Evolutionary conservation across 106 monocot genomes (phyloP), one percentile per base, ranked within the genome.

Genomic region (Narthecium ossifragum): DNA sequence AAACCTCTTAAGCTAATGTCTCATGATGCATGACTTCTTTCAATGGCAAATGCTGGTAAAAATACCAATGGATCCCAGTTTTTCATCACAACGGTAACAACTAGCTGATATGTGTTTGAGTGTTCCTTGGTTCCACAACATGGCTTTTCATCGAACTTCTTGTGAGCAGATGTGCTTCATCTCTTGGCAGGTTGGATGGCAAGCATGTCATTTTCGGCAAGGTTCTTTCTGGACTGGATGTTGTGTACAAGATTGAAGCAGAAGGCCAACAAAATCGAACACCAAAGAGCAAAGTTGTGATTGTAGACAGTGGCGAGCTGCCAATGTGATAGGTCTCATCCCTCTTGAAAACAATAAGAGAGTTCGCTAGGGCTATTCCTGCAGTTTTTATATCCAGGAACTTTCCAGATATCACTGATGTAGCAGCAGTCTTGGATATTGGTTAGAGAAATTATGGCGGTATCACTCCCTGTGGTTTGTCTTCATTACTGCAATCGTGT

Each of bases 201-300:
- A 86, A 72, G 14, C 94, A 94, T 57, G 94, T 94, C 23, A 90
- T 94, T 21, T 94, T 94, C 23, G 94, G 89, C 25, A 90, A 94
- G 62, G 94, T 94, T 24, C 3, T 94, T 0, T 90, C 89, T 41
- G 94, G 94, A 61, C 89, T 94, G 94, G 89, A 94, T 71, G 94
- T 94, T 46, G 66, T 94, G 4, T 94, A 94, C 82, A 90, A 94
- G 72, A 36, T 94, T 1, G 94, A 94, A 69, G 94, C 94, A 5
- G 94, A 90, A 78, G 94, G 94, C 2, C 71, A 51, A 55, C 89
- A 86, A 34, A 86, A 49, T 60, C 90, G 89, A 24, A 61, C 82
- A 11, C 94, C 94, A 6, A 94, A 90, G 68, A 85, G 80, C 70
- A 94, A 76, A 17, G 94, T 94, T 54, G 85, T 78, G 7, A 78